A percentile compares a stretch with the other conserved stretches of the same genome.
Conservation (phyloP, 1,284 basidiomycete genomes). For the Coriolopsis trogii region DNA sequence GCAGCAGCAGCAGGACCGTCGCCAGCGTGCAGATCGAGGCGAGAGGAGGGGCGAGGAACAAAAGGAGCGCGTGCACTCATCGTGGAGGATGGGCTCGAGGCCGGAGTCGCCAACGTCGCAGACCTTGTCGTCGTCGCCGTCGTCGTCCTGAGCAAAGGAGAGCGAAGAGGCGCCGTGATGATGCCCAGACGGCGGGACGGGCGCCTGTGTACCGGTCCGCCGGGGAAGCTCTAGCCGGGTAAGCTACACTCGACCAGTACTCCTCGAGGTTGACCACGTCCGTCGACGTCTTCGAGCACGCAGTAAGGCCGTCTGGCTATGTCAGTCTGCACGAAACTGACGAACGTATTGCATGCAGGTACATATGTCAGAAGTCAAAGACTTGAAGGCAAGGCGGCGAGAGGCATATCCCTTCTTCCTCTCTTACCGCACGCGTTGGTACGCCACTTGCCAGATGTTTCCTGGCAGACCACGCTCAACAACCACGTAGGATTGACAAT, state of each 20-base stretch:
- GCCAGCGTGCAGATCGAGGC: neutral
- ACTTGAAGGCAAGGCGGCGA: slow-evolving; percentile 42
- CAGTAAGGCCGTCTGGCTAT: too few species aligned
- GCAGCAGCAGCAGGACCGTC: slow-evolving; percentile 1
- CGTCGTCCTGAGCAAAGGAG: neutral
- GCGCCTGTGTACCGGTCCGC: too few species aligned
- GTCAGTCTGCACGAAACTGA: neutral
- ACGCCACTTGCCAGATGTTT: slow-evolving; percentile 23
- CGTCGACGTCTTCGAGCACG: too few species aligned
- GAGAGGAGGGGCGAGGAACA: slow-evolving; percentile 18
- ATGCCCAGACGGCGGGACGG: too few species aligned
- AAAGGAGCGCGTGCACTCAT: slow-evolving; percentile 24
- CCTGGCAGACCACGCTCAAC: neutral
- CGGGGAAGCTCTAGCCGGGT: too few species aligned
- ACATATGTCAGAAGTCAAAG: neutral
- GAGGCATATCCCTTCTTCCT: slow-evolving; percentile 62
- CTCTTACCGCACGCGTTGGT: slow-evolving; percentile 72
- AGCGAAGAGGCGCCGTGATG: neutral
- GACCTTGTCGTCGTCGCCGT: neutral
- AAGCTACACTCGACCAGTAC: too few species aligned
- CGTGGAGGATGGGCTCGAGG: neutral
- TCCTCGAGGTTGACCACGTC: too few species aligned
- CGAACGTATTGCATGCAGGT: neutral
- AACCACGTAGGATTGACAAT: slow-evolving; percentile 67
- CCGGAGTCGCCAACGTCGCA: neutral